Base-by-base conservation (phyloP, 2,329 filamentous ascomycete species). In the Diplocarpon rosae region DNA sequence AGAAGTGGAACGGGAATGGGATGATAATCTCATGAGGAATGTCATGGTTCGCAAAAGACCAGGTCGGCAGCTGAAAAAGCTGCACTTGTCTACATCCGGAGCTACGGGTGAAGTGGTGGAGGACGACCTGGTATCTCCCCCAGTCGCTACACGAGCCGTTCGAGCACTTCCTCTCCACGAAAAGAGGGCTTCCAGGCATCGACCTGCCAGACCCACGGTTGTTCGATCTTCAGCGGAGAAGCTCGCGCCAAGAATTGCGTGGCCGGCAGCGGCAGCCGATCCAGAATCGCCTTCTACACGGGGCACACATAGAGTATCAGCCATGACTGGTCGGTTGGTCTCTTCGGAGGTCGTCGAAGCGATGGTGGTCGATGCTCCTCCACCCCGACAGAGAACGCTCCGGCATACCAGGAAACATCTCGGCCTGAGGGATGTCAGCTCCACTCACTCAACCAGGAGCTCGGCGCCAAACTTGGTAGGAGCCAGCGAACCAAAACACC, bases 341-440 rank as follows among this genome's bases (percentile, higher is more conserved):
- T 64, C 67, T 2, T 78, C 76, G 13, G 75, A 75, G 0, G 66
- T 78, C n/a, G 67, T 80, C 9, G 76, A 76, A 56, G 75, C 75
- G 3, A 66, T 77, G 37, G 61, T 79, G 30, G 65, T 80, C n/a
- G 71, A 76, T 34, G 63, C 63, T 1, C 61, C 65, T 28, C 67
- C 69, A 12, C 69, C 66, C 41, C 49, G 68, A 37, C 69, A 65
- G 45, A 70, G 71, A 54, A 81, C 76, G 7, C 60, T 83, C 47
- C 71, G 78, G 4, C 78, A 82, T 57, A 71, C 78, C 10, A 73
- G 69, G 52, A 81, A 80, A 55, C 70, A 75, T 35, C 62, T 62
- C 8, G 62, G 63, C 1, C 55, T 79, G 45, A 67, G 75, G 47
- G 69, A 75, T 49, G 67, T 71, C 2, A 55, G 52, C 37, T 59